Percentiles rank a stretch among this genome's conserved stretches.
These are phyloP conservation scores for Iris pallida DNA, from an alignment of 116 monocot genomes.

Conservation along the genomic window DNA sequence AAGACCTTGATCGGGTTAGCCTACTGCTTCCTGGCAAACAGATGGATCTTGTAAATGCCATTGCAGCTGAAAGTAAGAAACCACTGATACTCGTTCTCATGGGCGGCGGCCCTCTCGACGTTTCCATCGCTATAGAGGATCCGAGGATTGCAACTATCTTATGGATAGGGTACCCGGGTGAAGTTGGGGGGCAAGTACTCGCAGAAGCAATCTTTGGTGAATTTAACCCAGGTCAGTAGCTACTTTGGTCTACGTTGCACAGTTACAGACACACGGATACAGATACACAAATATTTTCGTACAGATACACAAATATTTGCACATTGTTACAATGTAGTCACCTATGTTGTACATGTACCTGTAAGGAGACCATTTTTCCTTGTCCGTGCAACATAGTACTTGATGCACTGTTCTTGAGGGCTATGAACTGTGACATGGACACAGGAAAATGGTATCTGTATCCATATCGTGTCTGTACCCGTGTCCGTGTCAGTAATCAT, in stretches of 20 bases:
- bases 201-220: constrained; percentile 76
- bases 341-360: too few relatives aligned
- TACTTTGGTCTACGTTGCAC: not conserved
- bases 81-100: constrained; percentile 72
- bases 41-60: constrained; percentile 46
- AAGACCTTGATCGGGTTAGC: constrained; percentile 76
- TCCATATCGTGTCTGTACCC: too few relatives aligned
- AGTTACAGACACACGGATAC: not conserved
- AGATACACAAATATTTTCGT: too few relatives aligned
- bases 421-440: too few relatives aligned
- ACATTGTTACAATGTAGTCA: too few relatives aligned
- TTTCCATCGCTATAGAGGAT: constrained; percentile 63
- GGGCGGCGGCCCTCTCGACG: constrained; percentile 86
- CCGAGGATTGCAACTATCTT: constrained; percentile 56
- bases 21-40: constrained; percentile 85
- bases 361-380: too few relatives aligned
- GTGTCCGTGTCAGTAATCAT: too few relatives aligned
- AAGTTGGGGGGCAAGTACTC: constrained; percentile 68
- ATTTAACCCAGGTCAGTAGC: constrained; percentile 59
- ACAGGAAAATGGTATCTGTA: too few relatives aligned
- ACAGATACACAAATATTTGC: too few relatives aligned
- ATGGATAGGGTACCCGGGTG: constrained; percentile 94
- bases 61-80: constrained; percentile 41
- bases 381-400: too few relatives aligned
- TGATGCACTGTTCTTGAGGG: too few relatives aligned